phyloP scores from a whole-genome alignment of 768 basidiomycete genomes.

The Boletus rubroflammeus region DNA sequence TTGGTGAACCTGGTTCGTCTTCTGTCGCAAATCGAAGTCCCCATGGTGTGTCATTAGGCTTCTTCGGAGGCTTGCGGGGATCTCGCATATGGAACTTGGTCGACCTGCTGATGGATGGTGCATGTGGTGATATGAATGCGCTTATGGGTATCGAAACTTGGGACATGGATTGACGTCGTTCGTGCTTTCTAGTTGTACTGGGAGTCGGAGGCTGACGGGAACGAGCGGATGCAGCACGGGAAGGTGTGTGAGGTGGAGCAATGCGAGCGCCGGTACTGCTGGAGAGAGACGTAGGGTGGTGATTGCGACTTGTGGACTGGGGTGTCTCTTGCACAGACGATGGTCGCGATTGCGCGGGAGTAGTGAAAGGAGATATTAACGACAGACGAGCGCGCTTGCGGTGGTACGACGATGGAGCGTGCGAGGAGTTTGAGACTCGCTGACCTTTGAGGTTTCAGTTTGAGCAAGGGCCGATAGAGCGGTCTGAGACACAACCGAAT shows the following conservation, averaged over 20 bases:
- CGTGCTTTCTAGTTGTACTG: constrained; percentile 26
- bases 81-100: constrained; percentile 77
- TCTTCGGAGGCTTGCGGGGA: constrained; percentile 60
- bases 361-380: constrained; percentile 32
- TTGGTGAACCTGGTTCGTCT: constrained; percentile 47
- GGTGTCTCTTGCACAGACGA: constrained; percentile 28
- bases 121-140: constrained; percentile 73
- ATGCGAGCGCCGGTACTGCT: constrained; percentile 32
- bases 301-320: constrained; percentile 12
- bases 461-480: constrained; percentile 24
- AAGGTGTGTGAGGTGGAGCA: constrained; percentile 31
- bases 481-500: constrained; percentile 17
- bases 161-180: constrained; percentile 53
- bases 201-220: constrained; percentile 29
- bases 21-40: constrained; percentile 51
- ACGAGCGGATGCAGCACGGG: constrained; percentile 36
- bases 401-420: constrained; percentile 69
- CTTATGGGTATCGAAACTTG: constrained; percentile 77
- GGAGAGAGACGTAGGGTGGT: constrained; percentile 32
- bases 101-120: constrained; percentile 62
- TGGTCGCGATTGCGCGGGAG: constrained; percentile 31
- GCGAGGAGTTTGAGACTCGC: constrained; percentile 50
- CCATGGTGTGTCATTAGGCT: constrained; percentile 59
- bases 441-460: constrained; percentile 40
- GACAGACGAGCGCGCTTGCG: constrained; percentile 68